These are phyloP conservation scores for Linnemannia schmuckeri DNA, from an alignment of 192 early-diverging fungal species.

Conservation along the genomic window DNA sequence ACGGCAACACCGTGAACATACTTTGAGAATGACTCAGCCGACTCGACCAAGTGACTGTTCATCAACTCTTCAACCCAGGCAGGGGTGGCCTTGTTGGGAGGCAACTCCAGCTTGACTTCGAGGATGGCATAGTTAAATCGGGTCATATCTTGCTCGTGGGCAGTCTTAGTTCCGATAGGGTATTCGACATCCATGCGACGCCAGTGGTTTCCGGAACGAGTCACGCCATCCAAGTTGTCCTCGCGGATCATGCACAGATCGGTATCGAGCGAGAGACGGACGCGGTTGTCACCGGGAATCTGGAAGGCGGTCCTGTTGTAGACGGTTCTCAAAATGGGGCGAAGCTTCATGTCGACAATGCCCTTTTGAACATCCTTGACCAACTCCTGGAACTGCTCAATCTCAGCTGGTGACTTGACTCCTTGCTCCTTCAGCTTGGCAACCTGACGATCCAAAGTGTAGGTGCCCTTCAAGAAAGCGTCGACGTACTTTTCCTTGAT, in stretches of 20 bases:
- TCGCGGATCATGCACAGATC: slow-evolving; percentile 97
- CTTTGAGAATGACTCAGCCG: slow-evolving; percentile 90
- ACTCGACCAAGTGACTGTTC: slow-evolving; percentile 78
- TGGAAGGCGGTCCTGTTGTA: slow-evolving; percentile 99
- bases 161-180: slow-evolving; percentile 72
- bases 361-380: slow-evolving; percentile 78
- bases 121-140: slow-evolving; percentile 97
- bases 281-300: slow-evolving; percentile 92
- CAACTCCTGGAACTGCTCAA: slow-evolving; percentile 77
- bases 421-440: slow-evolving; percentile 83
- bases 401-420: slow-evolving; percentile 80
- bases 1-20: slow-evolving; percentile 88
- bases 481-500: slow-evolving; percentile 96
- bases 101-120: slow-evolving; percentile 86
- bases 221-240: slow-evolving; percentile 80
- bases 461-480: slow-evolving; percentile 84
- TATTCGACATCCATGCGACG: slow-evolving; percentile 84
- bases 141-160: slow-evolving; percentile 86
- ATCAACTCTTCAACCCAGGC: slow-evolving; percentile 84
- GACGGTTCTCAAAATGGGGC: slow-evolving; percentile 83
- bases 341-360: slow-evolving; percentile 73
- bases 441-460: slow-evolving; percentile 78
- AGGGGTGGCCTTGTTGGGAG: slow-evolving; percentile 76
- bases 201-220: slow-evolving; percentile 90
- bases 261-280: slow-evolving; percentile 95